A percentile compares a stretch with the other conserved stretches of the same genome.
These are phyloP conservation scores for Backusella westeae DNA, from an alignment of 192 early-diverging fungal species.

Conservation along the genomic window DNA sequence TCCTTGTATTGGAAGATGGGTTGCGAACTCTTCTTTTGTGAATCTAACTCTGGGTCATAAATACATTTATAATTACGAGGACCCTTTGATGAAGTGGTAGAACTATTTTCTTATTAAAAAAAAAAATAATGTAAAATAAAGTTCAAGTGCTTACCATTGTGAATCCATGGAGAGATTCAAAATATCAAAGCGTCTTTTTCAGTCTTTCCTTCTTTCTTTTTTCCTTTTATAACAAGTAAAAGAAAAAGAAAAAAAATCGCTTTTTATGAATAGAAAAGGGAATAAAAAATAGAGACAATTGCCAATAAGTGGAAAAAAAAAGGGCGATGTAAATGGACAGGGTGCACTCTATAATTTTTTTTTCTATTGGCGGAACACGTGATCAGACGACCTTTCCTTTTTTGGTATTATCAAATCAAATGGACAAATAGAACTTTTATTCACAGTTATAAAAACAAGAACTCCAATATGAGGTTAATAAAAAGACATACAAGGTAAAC, in stretches of 20 bases:
- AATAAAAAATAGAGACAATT: neutral
- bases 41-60: constrained; percentile 32
- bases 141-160: constrained; percentile 18
- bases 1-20: constrained; percentile 25
- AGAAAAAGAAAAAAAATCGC: neutral
- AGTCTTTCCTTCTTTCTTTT: neutral
- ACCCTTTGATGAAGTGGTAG: constrained; percentile 13
- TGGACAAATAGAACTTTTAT: neutral
- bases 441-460: constrained; percentile 1
- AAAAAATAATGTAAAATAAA: neutral
- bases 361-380: neutral
- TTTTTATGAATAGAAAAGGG: neutral
- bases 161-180: constrained; percentile 24
- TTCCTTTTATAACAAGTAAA: constrained; percentile 1
- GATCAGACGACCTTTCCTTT: neutral
- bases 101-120: neutral
- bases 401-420: neutral
- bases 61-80: constrained; percentile 24
- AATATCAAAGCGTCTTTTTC: constrained; percentile 1
- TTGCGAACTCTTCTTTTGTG: constrained; percentile 10
- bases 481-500: constrained; percentile 58
- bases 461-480: constrained; percentile 58
- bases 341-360: neutral
- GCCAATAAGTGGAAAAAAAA: neutral
- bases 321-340: neutral